Base-by-base conservation (phyloP, 1,139 yeast genomes). In the Blastobotrys apis region DNA sequence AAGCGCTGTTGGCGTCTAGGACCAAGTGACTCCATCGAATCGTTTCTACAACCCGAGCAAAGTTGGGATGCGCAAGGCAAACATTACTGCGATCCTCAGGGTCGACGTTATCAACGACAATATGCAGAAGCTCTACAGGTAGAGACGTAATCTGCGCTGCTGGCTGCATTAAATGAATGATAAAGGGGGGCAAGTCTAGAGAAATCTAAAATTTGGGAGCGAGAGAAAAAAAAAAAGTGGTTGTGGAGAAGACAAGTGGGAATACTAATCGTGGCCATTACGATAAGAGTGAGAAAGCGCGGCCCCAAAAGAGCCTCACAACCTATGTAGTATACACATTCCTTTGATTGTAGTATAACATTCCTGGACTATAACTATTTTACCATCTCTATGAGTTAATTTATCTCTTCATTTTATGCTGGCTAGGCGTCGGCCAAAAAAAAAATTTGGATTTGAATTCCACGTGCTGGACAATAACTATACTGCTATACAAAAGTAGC, bases 21-120 rank as follows among this genome's bases (percentile, higher is more conserved):
- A 40, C 29, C 16, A 40, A 19, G 21, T 33, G 38, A 9, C 13
- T n/a, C 43, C 43, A 40, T 21, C 43, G 33, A 17, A 40, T 3
- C 15, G n/a, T 3, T 9, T 40, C 35, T 4, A 40, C 38, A 3
- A 17, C 39, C 15, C 27, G 4, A 2, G 30, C 23, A 2, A 40
- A 25, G 9, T 12, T 13, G 5, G 16, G 20, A 17, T 26, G 31
- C 9, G 20, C 22, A 10, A 27, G 17, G 3, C 35, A 19, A 17
- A 40, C 17, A 9, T n/a, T 3, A 13, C 16, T 21, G 22, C 19
- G 21, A 33, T 33, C 38, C 2, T 27, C 21, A 13, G 6, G 10
- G 16, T 19, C 30, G 6, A 40, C 17, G 13, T 27, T 8, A 9
- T 9, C 6, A 2, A 27, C 19, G 2, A 29, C 27, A 20, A 13